phyloP scores from a whole-genome alignment of 768 basidiomycete species.

The Dioszegia crocea region DNA sequence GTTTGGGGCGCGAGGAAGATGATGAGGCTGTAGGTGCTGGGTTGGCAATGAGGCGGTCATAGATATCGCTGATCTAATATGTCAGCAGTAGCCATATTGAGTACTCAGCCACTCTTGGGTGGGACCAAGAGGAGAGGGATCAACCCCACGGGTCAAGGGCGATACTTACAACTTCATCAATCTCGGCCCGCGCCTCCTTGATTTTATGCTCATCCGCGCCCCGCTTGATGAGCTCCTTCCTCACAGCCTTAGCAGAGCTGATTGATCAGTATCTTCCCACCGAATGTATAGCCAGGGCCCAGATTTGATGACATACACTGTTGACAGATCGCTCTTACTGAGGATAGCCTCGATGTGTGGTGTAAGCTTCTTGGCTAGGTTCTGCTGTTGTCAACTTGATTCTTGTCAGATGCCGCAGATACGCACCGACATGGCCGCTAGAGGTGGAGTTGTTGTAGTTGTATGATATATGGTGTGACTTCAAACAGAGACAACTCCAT shows the following conservation, averaged over 20 bases:
- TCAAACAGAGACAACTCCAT: no score
- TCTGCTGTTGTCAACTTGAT: neutral
- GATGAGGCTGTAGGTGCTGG: slow-evolving; percentile 14
- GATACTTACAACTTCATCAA: slow-evolving; percentile 64
- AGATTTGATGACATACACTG: slow-evolving; percentile 18
- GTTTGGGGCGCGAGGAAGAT: slow-evolving; percentile 11
- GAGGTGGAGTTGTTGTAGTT: no score
- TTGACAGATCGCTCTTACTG: slow-evolving; percentile 27
- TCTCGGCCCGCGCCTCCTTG: slow-evolving; percentile 63
- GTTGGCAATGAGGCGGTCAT: slow-evolving; percentile 30
- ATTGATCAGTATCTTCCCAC: neutral
- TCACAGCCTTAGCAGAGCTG: slow-evolving; percentile 71
- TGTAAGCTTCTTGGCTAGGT: slow-evolving; percentile 23
- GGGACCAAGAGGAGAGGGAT: neutral
- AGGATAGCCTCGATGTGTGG: slow-evolving; percentile 36
- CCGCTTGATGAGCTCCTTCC: slow-evolving; percentile 60
- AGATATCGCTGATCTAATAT: slow-evolving; percentile 33
- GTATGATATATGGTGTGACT: no score
- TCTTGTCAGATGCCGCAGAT: neutral
- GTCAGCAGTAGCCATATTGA: neutral
- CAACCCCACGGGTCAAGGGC: neutral
- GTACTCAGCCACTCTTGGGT: no score
- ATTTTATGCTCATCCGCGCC: slow-evolving; percentile 57
- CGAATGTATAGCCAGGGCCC: neutral
- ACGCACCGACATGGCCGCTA: slow-evolving; percentile 1